Base-by-base conservation (phyloP, 306 rosid species). In the Pyrus betulifolia region DNA sequence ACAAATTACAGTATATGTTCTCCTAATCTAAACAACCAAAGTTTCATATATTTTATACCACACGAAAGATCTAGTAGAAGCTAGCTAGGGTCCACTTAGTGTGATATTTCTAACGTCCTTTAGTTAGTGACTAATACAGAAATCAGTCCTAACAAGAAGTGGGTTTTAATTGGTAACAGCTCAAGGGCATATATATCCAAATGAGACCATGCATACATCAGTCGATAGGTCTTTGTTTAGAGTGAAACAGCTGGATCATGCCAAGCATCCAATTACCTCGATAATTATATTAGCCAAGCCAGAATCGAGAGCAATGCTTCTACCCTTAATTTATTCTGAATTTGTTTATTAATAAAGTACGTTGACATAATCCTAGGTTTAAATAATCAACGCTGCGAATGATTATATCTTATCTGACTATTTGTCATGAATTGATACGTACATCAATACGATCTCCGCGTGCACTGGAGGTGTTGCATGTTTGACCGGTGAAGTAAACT, bases 241-340 rank as follows among this genome's bases (percentile, higher is more conserved):
- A n/a, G 25, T 63, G 38, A 65, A 52, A 76, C 79, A 76, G 79
- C 79, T 76, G 72, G 71, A 75, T 78, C 82, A 61, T 51, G 79
- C 82, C 62, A 51, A 51, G 8, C 21, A 51, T 51, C 55, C 55
- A 5, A 51, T 15, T 17, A 17, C 18, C 55, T 42, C 79, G 42
- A 73, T 76, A 33, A 71, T 42, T 15, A 61, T 61, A 13, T 42
- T 9, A 8, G 12, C 11, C 11, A 42, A 42, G 45, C 45, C 10
- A 8, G 12, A 42, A 3, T 9, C 45, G 45, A 9, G 45, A 9
- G 21, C 55, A 13, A 51, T 5, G 21, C 6, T 17, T 51, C 21
- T 2, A 51, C 8, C 21, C 55, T 19, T 38, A 7, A 6, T 38
- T 51, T 17, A 4, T 49, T 49, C 55, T 42, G 1, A 6, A 49